A percentile compares a stretch with the other conserved stretches of the same genome.
Evolutionary conservation across 495 filamentous ascomycete genomes (phyloP).

Genomic region (Aspergillus biplanus): DNA sequence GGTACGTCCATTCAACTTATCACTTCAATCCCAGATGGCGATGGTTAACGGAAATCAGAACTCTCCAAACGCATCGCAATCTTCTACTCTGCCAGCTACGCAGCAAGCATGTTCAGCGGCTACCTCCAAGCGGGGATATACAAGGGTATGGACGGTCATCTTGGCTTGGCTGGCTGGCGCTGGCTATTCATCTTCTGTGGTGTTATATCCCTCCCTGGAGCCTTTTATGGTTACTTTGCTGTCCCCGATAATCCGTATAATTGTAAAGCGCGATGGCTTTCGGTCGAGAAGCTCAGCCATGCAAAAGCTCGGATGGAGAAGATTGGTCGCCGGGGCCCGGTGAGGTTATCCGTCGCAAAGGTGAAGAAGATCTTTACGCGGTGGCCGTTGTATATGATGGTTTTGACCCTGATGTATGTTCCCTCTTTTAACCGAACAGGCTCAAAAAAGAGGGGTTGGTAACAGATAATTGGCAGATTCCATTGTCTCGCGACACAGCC

Average conservation of each 20-base stretch:
- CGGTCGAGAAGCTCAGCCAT: constrained; percentile 38
- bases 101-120: constrained; percentile 44
- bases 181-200: constrained; percentile 59
- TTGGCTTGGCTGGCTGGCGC: constrained; percentile 53
- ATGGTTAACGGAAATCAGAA: not conserved
- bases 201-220: constrained; percentile 52
- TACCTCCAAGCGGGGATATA: constrained; percentile 45
- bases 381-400: constrained; percentile 6
- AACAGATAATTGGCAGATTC: not conserved
- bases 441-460: too few species aligned
- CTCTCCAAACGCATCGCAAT: constrained; percentile 6
- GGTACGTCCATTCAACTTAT: not conserved
- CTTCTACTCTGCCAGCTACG: constrained; percentile 49
- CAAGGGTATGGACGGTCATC: constrained; percentile 42
- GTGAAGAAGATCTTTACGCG: not conserved
- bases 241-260: constrained; percentile 44
- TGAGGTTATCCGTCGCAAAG: not conserved
- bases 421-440: too few species aligned
- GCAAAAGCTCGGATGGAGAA: constrained; percentile 17
- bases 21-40: not conserved
- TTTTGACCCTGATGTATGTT: constrained; percentile 6
- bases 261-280: constrained; percentile 44
- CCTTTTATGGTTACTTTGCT: constrained; percentile 44
- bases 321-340: constrained; percentile 3
- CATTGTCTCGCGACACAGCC: constrained; percentile 9